Base-by-base conservation (phyloP, 495 filamentous ascomycete genomes). In the Daldinia decipiens region DNA sequence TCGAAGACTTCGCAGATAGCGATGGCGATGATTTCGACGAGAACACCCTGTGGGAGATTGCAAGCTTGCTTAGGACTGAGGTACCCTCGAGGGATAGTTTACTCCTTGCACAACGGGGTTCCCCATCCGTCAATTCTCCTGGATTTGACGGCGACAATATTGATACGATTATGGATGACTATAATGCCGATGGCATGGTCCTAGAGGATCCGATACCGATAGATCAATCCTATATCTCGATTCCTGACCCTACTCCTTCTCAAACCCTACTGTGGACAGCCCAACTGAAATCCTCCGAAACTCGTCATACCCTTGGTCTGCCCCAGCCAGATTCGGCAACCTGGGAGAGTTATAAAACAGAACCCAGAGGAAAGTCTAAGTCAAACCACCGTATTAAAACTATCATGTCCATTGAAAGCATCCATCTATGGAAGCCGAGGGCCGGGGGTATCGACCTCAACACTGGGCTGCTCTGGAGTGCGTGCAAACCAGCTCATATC, bases 21-120 rank as follows among this genome's bases (percentile, higher is more conserved):
- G 80, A 80, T 21, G 74, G 71, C 4, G 79, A 80, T 53, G 85
- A 86, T 55, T 87, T 87, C 50, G 85, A 87, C 63, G 85, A 87
- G 68, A 80, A 77, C 15, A 87, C 84, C 0, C 78, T 87, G 31
- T 87, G 85, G 85, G 85, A 87, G 71, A 87, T 87, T 77, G 85
- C 85, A 67, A 85, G 78, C 68, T 74, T 87, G 4, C 77, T 87
- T 6, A 80, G 83, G 60, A 74, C 82, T 15, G 79, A 81, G 29
- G 62, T 85, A 21, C 82, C 84, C 3, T 83, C 82, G 3, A 81
- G 79, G 62, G 70, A 82, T 34, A 86, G 80, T 73, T 70, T 85
- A 15, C 65, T 85, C 24, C 80, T 76, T 21, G 24, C 73, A 21
- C 47, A 38, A 4, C 55, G 75, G 17, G 65, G 38, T 26, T 74